Evolutionary conservation across 2,329 filamentous ascomycete species (phyloP).

Genomic region (Hypoxylon sp.): DNA sequence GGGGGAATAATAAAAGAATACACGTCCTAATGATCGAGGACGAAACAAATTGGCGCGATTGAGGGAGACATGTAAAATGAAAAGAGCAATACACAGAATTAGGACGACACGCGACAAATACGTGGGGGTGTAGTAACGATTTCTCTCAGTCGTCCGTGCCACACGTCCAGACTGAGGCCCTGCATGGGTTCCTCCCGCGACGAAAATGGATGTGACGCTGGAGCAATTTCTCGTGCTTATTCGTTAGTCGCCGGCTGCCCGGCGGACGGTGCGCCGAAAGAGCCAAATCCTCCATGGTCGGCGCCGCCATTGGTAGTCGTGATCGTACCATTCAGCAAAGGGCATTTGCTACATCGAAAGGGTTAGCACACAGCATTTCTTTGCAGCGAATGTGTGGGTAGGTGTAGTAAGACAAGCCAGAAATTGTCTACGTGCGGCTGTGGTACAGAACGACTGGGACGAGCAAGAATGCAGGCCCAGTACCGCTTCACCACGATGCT

Average conservation of each 20-base stretch:
- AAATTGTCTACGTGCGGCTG: not conserved
- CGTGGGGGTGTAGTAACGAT: not conserved
- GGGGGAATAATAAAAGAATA: constrained; percentile 2
- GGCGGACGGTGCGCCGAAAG: constrained; percentile 59
- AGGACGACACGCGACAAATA: not conserved
- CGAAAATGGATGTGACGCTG: not conserved
- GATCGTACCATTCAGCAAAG: constrained; percentile 86
- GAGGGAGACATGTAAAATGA: not conserved
- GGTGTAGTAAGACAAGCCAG: constrained; percentile 8
- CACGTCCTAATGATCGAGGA: not conserved
- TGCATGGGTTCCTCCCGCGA: not conserved
- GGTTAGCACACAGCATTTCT: constrained; percentile 47
- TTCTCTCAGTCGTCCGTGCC: constrained; percentile 1
- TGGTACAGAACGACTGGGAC: constrained; percentile 3
- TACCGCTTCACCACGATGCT: constrained; percentile 1
- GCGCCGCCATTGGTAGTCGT: constrained; percentile 68
- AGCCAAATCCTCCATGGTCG: constrained; percentile 71
- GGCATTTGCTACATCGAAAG: constrained; percentile 68
- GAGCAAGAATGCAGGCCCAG: constrained; percentile 16
- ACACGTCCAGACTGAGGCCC: constrained; percentile 2
- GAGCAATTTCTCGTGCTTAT: constrained; percentile 19
- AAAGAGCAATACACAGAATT: not conserved
- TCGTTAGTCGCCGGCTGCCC: constrained; percentile 36
- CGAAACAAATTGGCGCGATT: constrained; percentile 1
- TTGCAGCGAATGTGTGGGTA: constrained; percentile 17